Evolutionary conservation across 257 asterid species (phyloP).

Genomic region (Solanum neorickii): DNA sequence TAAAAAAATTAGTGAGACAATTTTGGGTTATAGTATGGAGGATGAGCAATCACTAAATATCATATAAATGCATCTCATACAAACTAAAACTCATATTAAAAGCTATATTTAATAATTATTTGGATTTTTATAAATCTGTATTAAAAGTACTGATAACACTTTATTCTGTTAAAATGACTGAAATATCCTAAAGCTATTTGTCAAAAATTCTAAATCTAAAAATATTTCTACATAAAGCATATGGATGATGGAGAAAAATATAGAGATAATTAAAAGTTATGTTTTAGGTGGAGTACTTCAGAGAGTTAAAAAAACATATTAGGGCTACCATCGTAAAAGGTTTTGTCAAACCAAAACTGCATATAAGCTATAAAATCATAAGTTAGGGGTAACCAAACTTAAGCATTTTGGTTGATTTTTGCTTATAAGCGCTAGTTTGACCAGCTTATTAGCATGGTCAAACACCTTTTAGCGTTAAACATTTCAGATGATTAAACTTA

Average conservation of each 20-base stretch:
- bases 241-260: not conserved
- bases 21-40: not conserved
- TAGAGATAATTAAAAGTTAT: not conserved
- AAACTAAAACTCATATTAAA: not conserved
- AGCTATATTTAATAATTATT: not conserved
- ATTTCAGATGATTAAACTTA: not conserved
- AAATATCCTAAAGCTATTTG: not conserved
- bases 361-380: not conserved
- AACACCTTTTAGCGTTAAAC: not conserved
- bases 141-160: not conserved
- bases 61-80: not conserved
- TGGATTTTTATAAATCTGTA: not conserved
- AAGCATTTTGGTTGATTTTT: not conserved
- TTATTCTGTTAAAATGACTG: not conserved
- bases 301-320: not conserved
- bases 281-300: not conserved
- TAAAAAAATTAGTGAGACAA: not conserved
- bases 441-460: not conserved
- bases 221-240: not conserved
- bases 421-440: not conserved
- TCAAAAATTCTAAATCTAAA: not conserved
- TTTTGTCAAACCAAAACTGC: not conserved
- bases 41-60: not conserved
- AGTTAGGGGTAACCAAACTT: not conserved
- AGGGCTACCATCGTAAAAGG: not conserved